Percentiles rank a stretch among this genome's conserved stretches.
phyloP scores from a whole-genome alignment of 805 yeast genomes.

The Crinitomyces ghanaensis region DNA sequence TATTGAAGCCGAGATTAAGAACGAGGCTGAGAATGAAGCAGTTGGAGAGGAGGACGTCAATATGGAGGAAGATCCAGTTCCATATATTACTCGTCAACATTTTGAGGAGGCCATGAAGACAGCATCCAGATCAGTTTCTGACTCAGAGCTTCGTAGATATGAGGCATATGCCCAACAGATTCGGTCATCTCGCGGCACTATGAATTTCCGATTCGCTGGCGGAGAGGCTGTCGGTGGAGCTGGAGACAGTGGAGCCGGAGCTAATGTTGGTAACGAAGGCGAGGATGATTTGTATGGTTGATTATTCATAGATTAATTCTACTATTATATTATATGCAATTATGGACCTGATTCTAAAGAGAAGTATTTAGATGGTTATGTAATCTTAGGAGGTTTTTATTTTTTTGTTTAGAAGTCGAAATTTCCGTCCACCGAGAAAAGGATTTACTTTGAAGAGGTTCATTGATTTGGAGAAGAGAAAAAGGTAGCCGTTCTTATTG shows the following conservation, averaged over 20 bases:
- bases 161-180: constrained; percentile 97
- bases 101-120: constrained; percentile 99
- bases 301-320: not conserved
- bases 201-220: constrained; percentile 66
- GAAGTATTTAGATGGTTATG: no score
- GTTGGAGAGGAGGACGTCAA: constrained; percentile 35
- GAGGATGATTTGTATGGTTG: constrained; percentile 38
- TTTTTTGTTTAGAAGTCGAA: no score
- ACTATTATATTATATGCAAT: constrained; percentile 2
- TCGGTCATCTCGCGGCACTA: constrained; percentile 91
- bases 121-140: constrained; percentile 94
- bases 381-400: no score
- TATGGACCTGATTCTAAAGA: not conserved
- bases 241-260: constrained; percentile 31
- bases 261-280: constrained; percentile 38
- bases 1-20: constrained; percentile 63
- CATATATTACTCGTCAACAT: constrained; percentile 85
- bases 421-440: no score
- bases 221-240: constrained; percentile 31
- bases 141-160: constrained; percentile 95
- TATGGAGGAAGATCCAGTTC: constrained; percentile 70
- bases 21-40: constrained; percentile 24
- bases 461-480: no score
- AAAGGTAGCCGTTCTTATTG: no score
- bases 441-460: no score